These are phyloP conservation scores for Geoglossum glabrum DNA, from an alignment of 495 filamentous ascomycete species.

Conservation along the genomic window DNA sequence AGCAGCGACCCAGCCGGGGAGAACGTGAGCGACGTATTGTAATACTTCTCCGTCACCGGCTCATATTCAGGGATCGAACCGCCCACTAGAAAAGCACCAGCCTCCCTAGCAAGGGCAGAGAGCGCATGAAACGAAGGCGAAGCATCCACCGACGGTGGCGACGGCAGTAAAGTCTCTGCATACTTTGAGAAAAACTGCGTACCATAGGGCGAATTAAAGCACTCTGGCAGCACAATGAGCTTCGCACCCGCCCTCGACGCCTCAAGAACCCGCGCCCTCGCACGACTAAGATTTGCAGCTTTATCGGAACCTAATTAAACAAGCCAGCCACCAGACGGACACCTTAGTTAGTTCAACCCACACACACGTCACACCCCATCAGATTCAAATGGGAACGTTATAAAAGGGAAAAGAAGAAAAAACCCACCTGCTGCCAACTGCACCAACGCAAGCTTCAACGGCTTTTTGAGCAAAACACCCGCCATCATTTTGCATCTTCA, in stretches of 20 bases:
- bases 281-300: conserved; percentile 58
- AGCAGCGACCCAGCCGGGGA: conserved; percentile 55
- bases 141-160: conserved; percentile 46
- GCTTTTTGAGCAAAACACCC: conserved; percentile 37
- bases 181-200: conserved; percentile 79
- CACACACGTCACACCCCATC: too few relatives aligned
- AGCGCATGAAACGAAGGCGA: conserved; percentile 74
- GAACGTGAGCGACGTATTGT: conserved; percentile 83
- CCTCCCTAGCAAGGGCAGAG: conserved; percentile 52
- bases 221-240: conserved; percentile 58
- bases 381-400: too few relatives aligned
- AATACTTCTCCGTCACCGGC: conserved; percentile 46
- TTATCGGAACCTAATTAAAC: conserved; percentile 50
- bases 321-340: conserved; percentile 3
- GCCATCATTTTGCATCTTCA: not conserved
- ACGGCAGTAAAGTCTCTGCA: conserved; percentile 51
- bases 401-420: too few relatives aligned
- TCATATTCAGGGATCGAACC: conserved; percentile 81
- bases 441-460: conserved; percentile 62
- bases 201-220: conserved; percentile 97
- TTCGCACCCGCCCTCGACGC: conserved; percentile 56
- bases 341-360: too few relatives aligned
- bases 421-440: conserved; percentile 50
- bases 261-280: conserved; percentile 63
- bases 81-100: conserved; percentile 61